phyloP scores from a whole-genome alignment of 495 filamentous ascomycete species.

The Lasiosphaeris hirsuta region DNA sequence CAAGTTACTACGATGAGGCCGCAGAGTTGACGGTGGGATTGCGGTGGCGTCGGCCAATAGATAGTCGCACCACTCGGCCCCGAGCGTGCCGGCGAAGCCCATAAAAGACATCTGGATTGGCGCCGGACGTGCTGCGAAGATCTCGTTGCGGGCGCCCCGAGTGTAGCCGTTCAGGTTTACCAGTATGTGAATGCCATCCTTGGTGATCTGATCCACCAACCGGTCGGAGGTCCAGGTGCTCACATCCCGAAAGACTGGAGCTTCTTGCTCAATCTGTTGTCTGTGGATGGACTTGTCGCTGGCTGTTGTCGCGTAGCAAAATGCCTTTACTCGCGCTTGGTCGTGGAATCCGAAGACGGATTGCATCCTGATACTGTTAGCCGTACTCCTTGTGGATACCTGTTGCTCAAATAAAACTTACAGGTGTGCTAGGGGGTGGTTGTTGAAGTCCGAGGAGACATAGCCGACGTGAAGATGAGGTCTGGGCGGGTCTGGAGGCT shows the following conservation, averaged over 20 bases:
- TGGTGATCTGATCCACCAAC: conserved; percentile 82
- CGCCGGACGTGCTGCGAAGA: conserved; percentile 91
- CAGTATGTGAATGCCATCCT: conserved; percentile 93
- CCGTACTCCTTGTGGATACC: not conserved
- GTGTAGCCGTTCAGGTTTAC: conserved; percentile 98
- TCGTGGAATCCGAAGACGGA: conserved; percentile 96
- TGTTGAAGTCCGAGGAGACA: conserved; percentile 98
- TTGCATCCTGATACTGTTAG: conserved; percentile 65
- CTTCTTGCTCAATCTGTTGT: conserved; percentile 90
- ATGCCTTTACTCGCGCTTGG: conserved; percentile 67
- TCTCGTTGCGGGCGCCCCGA: conserved; percentile 91
- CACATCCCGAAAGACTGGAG: conserved; percentile 87
- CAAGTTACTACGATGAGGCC: conserved; percentile 71
- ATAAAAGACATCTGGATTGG: conserved; percentile 99
- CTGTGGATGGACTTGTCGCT: conserved; percentile 91
- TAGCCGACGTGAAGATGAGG: conserved; percentile 90
- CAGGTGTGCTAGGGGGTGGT: conserved; percentile 92
- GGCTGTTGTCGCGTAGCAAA: conserved; percentile 94
- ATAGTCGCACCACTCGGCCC: conserved; percentile 99
- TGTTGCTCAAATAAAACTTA: conserved; percentile 26
- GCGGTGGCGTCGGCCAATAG: conserved; percentile 87
- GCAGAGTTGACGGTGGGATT: conserved; percentile 76
- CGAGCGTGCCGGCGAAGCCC: conserved; percentile 95
- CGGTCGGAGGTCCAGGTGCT: conserved; percentile 82
- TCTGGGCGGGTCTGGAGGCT: conserved; percentile 75